Conservation (phyloP, 805 yeast genomes). For the Starmerella vitae region DNA sequence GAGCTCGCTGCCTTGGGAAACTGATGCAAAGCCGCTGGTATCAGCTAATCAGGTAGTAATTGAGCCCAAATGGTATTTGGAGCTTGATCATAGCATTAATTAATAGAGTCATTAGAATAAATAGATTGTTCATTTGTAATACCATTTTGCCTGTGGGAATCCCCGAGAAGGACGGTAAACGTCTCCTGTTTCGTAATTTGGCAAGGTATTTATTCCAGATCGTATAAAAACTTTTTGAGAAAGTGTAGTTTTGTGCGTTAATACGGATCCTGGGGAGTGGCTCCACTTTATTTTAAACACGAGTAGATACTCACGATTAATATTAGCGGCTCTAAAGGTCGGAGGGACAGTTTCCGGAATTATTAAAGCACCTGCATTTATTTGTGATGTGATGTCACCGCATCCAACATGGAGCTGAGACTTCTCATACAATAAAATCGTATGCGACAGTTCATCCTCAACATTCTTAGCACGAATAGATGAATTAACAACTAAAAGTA, state of each 20-base stretch:
- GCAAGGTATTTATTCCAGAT: conserved; percentile 20
- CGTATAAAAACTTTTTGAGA: conserved; percentile 14
- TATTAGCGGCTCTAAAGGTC: conserved; percentile 43
- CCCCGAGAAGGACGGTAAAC: conserved; percentile 11
- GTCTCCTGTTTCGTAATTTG: conserved; percentile 21
- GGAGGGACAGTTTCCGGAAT: conserved; percentile 42
- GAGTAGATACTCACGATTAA: conserved; percentile 35
- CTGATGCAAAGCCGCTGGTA: conserved; percentile 15
- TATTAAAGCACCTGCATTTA: conserved; percentile 25
- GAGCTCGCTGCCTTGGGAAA: conserved; percentile 12
- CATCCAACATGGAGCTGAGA: conserved; percentile 3
- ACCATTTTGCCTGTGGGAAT: conserved; percentile 18
- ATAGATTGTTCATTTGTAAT: conserved; percentile 1
- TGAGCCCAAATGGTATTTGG: conserved; percentile 30
- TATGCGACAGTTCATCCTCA: conserved; percentile 4
- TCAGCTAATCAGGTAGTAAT: conserved; percentile 27
- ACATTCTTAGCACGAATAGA: conserved; percentile 17
- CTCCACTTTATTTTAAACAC: conserved; percentile 22
- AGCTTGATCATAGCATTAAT: conserved; percentile 17
- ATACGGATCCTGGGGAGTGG: conserved; percentile 17
- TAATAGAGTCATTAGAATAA: not conserved
- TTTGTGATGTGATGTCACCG: conserved; percentile 21
- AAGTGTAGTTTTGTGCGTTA: conserved; percentile 16
- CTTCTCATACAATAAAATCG: conserved; percentile 1
- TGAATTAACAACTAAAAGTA: conserved; percentile 9